These are phyloP conservation scores for Neopestalotiopsis rosae DNA, from an alignment of 2,329 filamentous ascomycete genomes.

Conservation along the genomic window DNA sequence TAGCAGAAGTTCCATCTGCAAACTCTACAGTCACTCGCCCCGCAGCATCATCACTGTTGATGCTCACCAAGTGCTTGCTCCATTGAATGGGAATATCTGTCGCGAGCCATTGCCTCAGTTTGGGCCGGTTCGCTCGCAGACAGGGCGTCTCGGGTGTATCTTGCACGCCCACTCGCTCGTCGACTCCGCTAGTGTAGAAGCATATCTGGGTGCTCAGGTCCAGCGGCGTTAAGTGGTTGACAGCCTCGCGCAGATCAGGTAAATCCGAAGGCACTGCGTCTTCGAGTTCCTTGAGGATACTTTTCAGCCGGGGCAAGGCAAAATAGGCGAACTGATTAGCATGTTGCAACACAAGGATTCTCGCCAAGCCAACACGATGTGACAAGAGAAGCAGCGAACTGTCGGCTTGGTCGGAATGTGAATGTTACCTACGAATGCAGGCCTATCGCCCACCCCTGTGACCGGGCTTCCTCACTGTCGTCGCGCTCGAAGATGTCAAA, in stretches of 20 bases:
- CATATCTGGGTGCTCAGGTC: constrained; percentile 11
- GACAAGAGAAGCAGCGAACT: background rate
- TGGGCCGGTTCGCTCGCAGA: constrained; percentile 27
- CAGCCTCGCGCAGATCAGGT: background rate
- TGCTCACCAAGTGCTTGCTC: constrained; percentile 25
- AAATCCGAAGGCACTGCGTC: background rate
- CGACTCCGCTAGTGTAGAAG: background rate
- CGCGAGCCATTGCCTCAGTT: constrained; percentile 32
- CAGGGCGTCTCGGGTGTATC: constrained; percentile 15
- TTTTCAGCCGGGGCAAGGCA: background rate
- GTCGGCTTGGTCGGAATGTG: background rate
- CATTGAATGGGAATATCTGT: constrained; percentile 33
- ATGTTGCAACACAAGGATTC: background rate
- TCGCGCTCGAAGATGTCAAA: constrained; percentile 18
- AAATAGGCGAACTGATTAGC: background rate
- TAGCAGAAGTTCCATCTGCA: constrained; percentile 30
- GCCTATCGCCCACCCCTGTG: constrained; percentile 18
- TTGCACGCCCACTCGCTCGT: constrained; percentile 13
- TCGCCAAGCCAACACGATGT: background rate
- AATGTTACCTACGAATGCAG: constrained; percentile 12
- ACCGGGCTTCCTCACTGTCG: background rate
- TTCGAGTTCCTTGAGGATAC: constrained; percentile 14
- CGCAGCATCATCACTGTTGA: constrained; percentile 25
- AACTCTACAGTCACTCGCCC: constrained; percentile 28
- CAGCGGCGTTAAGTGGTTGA: constrained; percentile 6